Percentiles rank a stretch among this genome's conserved stretches.
phyloP scores from a whole-genome alignment of 2,329 filamentous ascomycete genomes.

The Chrysoporthe puriensis region DNA sequence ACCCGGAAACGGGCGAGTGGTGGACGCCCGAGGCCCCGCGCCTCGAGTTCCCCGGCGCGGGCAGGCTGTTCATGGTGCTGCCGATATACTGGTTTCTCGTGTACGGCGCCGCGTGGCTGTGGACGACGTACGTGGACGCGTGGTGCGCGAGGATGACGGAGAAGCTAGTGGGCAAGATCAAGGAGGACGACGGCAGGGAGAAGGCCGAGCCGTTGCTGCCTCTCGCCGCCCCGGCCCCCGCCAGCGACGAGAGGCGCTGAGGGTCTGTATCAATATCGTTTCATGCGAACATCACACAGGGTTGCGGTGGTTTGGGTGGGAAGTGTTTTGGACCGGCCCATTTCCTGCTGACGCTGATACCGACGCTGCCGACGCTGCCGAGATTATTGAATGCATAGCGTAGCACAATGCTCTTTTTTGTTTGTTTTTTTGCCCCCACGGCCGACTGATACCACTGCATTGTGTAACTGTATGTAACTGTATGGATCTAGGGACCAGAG shows the following conservation, averaged over 20 bases:
- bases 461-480: background rate
- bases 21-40: constrained; percentile 21
- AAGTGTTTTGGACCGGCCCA: too few relatives aligned
- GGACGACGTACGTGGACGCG: constrained; percentile 28
- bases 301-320: too few relatives aligned
- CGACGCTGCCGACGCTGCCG: background rate
- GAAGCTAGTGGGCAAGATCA: constrained; percentile 38
- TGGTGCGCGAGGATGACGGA: constrained; percentile 27
- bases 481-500: background rate
- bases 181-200: constrained; percentile 37
- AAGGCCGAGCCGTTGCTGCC: constrained; percentile 39
- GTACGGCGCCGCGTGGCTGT: constrained; percentile 27
- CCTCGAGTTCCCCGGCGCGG: constrained; percentile 24
- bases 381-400: background rate
- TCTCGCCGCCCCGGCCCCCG: background rate
- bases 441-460: constrained; percentile 2
- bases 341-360: background rate
- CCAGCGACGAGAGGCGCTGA: background rate
- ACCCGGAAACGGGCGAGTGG: constrained; percentile 26
- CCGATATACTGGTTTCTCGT: constrained; percentile 27
- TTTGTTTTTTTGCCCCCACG: background rate
- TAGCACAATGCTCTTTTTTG: background rate
- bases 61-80: constrained; percentile 25
- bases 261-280: too few relatives aligned
- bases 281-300: too few relatives aligned